phyloP scores from a whole-genome alignment of 768 basidiomycete species.

The Macrolepiota dolichaula region DNA sequence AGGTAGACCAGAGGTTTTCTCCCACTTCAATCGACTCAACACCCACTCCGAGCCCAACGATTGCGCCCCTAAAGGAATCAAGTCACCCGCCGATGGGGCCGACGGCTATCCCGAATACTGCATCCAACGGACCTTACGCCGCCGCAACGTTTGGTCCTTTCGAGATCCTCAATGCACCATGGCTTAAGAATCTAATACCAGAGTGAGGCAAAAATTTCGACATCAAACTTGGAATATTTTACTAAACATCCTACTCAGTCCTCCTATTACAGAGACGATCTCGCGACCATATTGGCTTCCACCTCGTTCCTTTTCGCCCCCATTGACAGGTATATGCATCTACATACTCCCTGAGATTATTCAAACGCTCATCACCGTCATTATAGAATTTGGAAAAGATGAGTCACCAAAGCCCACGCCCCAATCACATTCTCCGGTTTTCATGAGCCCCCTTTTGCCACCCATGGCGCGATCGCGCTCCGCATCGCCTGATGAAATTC shows the following conservation, averaged over 20 bases:
- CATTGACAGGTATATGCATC: background rate
- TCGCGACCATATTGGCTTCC: background rate
- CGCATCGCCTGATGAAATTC: slow-evolving; percentile 5
- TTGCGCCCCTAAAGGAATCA: background rate
- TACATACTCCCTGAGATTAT: background rate
- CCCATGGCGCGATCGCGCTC: background rate
- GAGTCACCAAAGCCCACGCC: background rate
- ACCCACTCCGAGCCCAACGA: slow-evolving; percentile 3
- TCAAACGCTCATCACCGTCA: background rate
- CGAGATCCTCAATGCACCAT: background rate
- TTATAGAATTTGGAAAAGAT: background rate
- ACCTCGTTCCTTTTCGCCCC: background rate
- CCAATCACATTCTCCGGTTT: background rate
- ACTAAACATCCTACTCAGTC: background rate
- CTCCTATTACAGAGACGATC: background rate
- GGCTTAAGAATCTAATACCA: background rate
- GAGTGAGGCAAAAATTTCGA: background rate
- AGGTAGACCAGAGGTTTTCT: background rate
- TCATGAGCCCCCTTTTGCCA: slow-evolving; percentile 7
- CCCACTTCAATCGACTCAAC: slow-evolving; percentile 11
- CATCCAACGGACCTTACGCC: background rate
- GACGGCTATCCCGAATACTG: background rate
- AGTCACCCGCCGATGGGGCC: background rate
- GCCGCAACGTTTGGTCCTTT: background rate
- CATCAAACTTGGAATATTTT: background rate